These are phyloP conservation scores for Exophiala dermatitidis DNA, from an alignment of 2,329 filamentous ascomycete species.

Conservation along the genomic window DNA sequence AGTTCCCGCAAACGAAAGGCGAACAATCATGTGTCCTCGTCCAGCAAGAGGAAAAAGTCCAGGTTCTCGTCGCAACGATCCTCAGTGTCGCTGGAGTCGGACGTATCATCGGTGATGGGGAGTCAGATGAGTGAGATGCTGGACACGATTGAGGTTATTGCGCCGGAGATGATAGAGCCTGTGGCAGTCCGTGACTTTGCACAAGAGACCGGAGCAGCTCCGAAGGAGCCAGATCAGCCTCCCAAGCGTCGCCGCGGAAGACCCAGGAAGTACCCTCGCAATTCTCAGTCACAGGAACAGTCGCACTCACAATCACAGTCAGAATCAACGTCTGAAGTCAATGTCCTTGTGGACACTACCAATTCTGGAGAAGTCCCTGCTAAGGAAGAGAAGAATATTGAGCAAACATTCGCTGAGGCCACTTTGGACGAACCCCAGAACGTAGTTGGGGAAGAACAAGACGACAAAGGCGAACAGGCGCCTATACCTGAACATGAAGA, in stretches of 20 bases:
- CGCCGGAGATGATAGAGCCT: not conserved
- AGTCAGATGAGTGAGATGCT: conserved; percentile 2
- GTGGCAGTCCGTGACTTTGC: not conserved
- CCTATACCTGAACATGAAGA: not conserved
- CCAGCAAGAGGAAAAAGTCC: conserved; percentile 12
- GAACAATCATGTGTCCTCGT: not conserved
- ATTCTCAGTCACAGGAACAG: conserved; percentile 1
- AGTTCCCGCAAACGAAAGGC: conserved; percentile 17
- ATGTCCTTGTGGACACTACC: not conserved
- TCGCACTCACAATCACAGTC: not conserved
- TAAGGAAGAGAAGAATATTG: not conserved
- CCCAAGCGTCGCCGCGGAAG: conserved; percentile 8
- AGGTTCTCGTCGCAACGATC: conserved; percentile 7
- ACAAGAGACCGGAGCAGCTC: not conserved
- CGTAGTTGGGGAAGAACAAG: not conserved
- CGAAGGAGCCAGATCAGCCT: not conserved
- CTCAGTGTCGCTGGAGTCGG: not conserved
- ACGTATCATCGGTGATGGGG: not conserved
- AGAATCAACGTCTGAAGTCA: not conserved
- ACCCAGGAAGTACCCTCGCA: conserved; percentile 1
- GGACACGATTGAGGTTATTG: conserved; percentile 13
- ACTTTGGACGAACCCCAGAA: not conserved
- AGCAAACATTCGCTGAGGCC: not conserved
- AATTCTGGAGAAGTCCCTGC: not conserved
- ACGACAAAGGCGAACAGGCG: not conserved